Evolutionary conservation across 768 basidiomycete genomes (phyloP).

Genomic region (Leccinellum luteum): DNA sequence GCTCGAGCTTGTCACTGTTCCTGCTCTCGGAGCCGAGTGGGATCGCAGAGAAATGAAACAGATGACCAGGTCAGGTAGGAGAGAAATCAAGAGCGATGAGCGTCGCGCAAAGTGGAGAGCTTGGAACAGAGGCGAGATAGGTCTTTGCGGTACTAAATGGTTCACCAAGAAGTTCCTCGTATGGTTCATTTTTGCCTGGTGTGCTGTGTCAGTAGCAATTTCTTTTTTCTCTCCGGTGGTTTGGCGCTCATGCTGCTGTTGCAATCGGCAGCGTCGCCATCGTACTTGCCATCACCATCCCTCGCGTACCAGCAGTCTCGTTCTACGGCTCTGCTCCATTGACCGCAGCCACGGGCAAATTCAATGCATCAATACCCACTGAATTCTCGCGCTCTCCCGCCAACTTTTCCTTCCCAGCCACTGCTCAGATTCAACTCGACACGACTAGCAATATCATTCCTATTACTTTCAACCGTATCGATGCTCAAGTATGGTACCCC

Average conservation of each 20-base stretch:
- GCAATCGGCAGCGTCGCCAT: slow-evolving; percentile 52
- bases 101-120: slow-evolving; percentile 62
- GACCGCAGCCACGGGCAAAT: slow-evolving; percentile 52
- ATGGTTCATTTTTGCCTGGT: slow-evolving; percentile 63
- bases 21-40: slow-evolving; percentile 92
- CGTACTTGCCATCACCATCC: slow-evolving; percentile 75
- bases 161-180: slow-evolving; percentile 72
- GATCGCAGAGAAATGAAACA: slow-evolving; percentile 69
- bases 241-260: slow-evolving; percentile 3
- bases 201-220: slow-evolving; percentile 44
- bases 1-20: slow-evolving; percentile 88
- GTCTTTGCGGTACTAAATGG: slow-evolving; percentile 71
- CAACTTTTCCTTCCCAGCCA: slow-evolving; percentile 87
- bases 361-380: slow-evolving; percentile 53
- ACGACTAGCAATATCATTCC: slow-evolving; percentile 76
- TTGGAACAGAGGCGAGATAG: slow-evolving; percentile 78
- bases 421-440: slow-evolving; percentile 72
- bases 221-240: background rate
- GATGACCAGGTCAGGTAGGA: slow-evolving; percentile 70
- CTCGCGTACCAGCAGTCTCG: slow-evolving; percentile 72
- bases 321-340: slow-evolving; percentile 63
- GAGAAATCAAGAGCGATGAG: slow-evolving; percentile 55
- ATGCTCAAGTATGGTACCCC: slow-evolving; percentile 69
- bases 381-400: slow-evolving; percentile 75
- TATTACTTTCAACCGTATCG: slow-evolving; percentile 63